Evolutionary conservation across 257 asterid genomes (phyloP).

Genomic region (Solanum sejunctum): DNA sequence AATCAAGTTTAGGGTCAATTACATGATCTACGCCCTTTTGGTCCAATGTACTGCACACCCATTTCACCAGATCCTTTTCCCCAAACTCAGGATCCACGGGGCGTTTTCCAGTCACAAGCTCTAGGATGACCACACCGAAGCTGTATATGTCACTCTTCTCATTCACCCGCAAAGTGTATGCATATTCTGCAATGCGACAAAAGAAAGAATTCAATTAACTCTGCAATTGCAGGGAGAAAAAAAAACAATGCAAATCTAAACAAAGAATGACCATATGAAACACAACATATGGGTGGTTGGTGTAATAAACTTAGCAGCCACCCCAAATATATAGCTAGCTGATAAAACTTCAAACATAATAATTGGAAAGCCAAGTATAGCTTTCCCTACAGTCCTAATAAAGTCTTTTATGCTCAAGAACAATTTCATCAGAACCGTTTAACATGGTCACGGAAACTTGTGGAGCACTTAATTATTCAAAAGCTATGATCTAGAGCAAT

Average conservation of each 20-base stretch:
- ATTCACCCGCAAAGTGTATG: slow-evolving; percentile 81
- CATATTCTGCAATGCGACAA: slow-evolving; percentile 50
- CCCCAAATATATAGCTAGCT: not conserved
- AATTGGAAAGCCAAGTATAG: not conserved
- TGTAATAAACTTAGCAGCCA: not conserved
- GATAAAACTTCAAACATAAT: not conserved
- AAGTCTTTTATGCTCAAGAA: not conserved
- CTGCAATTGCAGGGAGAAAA: not conserved
- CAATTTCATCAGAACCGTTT: not conserved
- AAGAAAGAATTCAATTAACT: not conserved
- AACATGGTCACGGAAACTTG: not conserved
- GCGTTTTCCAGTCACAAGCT: slow-evolving; percentile 59
- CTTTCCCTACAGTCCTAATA: not conserved
- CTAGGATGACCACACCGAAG: slow-evolving; percentile 80
- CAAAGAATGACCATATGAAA: not conserved
- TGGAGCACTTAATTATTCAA: not conserved
- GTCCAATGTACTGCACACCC: slow-evolving; percentile 82
- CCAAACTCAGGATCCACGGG: slow-evolving; percentile 89
- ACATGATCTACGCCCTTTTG: slow-evolving; percentile 75
- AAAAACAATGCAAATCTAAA: not conserved
- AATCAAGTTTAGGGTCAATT: slow-evolving; percentile 69
- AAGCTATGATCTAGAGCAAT: not conserved
- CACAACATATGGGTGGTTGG: not conserved
- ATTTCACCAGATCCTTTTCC: slow-evolving; percentile 82
- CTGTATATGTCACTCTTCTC: slow-evolving; percentile 96